These are phyloP conservation scores for Wickerhamomyces bisporus DNA, from an alignment of 805 yeast species.

Conservation along the genomic window DNA sequence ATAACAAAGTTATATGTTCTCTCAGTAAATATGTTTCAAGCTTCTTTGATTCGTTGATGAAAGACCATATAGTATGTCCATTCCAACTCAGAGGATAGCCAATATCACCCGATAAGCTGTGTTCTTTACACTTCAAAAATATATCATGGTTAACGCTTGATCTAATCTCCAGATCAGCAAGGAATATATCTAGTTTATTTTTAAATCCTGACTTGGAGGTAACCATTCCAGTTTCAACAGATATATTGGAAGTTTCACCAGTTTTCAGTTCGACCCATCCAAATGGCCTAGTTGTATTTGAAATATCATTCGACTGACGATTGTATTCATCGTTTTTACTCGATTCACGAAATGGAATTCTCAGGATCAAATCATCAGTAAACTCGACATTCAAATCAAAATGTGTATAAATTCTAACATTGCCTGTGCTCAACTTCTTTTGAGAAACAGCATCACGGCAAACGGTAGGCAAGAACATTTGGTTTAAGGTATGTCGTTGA, in stretches of 20 bases:
- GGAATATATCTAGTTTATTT: conserved; percentile 39
- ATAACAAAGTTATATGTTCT: conserved; percentile 71
- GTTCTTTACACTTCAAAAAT: conserved; percentile 56
- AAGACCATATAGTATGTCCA: conserved; percentile 64
- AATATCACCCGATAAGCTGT: conserved; percentile 48
- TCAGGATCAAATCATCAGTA: conserved; percentile 58
- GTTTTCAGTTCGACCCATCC: conserved; percentile 87
- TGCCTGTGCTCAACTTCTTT: conserved; percentile 42
- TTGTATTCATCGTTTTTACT: conserved; percentile 61
- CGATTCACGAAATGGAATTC: conserved; percentile 80
- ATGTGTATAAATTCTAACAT: conserved; percentile 48
- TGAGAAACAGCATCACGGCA: conserved; percentile 50
- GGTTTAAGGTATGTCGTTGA: conserved; percentile 63
- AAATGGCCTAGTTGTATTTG: conserved; percentile 55
- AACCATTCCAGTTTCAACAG: conserved; percentile 42
- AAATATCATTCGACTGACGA: conserved; percentile 25
- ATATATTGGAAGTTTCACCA: conserved; percentile 45
- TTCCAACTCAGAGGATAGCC: conserved; percentile 83
- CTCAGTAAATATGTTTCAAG: conserved; percentile 63
- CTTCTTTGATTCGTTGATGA: conserved; percentile 46
- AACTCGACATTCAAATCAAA: conserved; percentile 52
- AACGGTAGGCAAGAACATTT: conserved; percentile 61
- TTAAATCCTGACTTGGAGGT: conserved; percentile 54
- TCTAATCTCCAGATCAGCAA: conserved; percentile 57
- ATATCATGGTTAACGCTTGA: conserved; percentile 89